A percentile compares a stretch with the other conserved stretches of the same genome.
phyloP scores from a whole-genome alignment of 306 rosid species.

The Geum urbanum region DNA sequence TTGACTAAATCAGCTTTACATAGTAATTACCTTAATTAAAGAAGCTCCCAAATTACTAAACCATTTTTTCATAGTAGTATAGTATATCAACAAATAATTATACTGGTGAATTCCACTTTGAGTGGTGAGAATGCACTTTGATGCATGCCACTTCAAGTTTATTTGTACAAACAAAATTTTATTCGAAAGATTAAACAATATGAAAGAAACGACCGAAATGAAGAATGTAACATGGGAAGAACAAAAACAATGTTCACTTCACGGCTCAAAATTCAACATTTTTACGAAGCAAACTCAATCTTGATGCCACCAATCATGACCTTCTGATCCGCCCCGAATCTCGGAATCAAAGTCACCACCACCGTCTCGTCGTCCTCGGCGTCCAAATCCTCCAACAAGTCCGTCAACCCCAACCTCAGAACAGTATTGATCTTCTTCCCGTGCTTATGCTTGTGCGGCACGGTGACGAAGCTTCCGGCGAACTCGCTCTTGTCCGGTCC shows the following conservation, averaged over 20 bases:
- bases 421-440: background rate
- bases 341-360: slow-evolving; percentile 38
- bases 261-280: background rate
- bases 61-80: too few relatives aligned
- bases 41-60: too few relatives aligned
- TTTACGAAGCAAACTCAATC: slow-evolving; percentile 32
- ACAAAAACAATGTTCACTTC: background rate
- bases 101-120: background rate
- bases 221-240: background rate
- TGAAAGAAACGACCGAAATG: background rate
- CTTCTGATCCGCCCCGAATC: slow-evolving; percentile 36
- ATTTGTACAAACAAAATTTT: background rate
- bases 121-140: background rate
- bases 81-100: too few relatives aligned
- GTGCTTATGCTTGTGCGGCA: slow-evolving; percentile 19
- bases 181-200: background rate
- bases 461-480: slow-evolving; percentile 19
- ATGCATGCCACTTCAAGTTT: background rate
- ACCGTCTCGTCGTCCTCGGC: slow-evolving; percentile 2
- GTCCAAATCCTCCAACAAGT: slow-evolving; percentile 12
- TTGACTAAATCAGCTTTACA: too few relatives aligned
- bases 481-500: slow-evolving; percentile 22
- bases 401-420: background rate
- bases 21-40: too few relatives aligned
- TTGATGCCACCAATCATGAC: slow-evolving; percentile 43